Evolutionary conservation across 202 grass and related monocot genomes (phyloP), one percentile per base, ranked within the genome.

Genomic region (Schoenoplectus triqueter): DNA sequence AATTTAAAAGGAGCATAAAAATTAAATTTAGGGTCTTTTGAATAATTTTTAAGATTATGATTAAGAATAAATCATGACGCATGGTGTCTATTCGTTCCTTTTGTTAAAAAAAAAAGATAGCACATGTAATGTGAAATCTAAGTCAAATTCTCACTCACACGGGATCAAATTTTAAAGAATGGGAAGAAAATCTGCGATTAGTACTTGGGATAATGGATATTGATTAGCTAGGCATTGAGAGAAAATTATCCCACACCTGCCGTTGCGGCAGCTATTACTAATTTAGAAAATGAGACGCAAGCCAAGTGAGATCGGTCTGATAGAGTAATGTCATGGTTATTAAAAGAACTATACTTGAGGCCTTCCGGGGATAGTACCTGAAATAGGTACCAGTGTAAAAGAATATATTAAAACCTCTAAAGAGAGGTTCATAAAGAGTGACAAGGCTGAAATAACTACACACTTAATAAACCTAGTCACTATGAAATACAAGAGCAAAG

Each of bases 401-500:
- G n/a, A 64, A 6, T 64, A 64, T 7, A 0, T 64, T 6, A 64
- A 64, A 2, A 7, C 17, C 61, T 4, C 6, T 20, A 20, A 64
- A 64, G 61, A 21, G 6, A 20, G 60, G 17, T 63, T 63, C 60
- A 63, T 5, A 20, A 63, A 63, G 60, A 63, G 60, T 59, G 22
- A 64, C 19, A 81, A 81, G 20, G 2, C 7, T 5, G 9, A 64
- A 47, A 81, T 45, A 39, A 14, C n/a, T 64, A 81, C 21, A 45
- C 31, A 64, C 46, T 63, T 81, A 4, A 63, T n/a, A 19, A 60
- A 22, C 1, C 78, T 80, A 44, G 17, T 81, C 78, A 62, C 6
- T 6, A n/a, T 44, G 78, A 64, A 63, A 59, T 81, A 81, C n/a
- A 64, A 81, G 20, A 22, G 78, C 40, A 81, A 46, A 46, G 51